Conservation (phyloP, 495 filamentous ascomycete genomes). For the Cercophora sp. region DNA sequence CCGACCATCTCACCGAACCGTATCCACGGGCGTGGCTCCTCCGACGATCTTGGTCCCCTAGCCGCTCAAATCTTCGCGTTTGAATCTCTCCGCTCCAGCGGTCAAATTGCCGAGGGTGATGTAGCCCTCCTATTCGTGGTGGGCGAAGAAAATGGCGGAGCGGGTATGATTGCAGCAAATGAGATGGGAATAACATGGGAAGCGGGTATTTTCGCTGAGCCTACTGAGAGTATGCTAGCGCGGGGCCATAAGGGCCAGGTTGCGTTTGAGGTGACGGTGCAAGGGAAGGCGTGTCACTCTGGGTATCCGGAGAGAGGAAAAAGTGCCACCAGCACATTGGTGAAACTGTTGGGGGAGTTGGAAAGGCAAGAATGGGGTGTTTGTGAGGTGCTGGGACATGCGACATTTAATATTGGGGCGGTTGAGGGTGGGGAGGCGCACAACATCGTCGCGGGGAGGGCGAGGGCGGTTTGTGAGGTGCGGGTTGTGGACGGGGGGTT, state of each 20-base stretch:
- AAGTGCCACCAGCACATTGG: constrained; percentile 68
- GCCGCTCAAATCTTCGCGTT: not conserved
- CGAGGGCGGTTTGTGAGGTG: not conserved
- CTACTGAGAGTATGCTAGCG: constrained; percentile 77
- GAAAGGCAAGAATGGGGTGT: not conserved
- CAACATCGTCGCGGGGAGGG: not conserved
- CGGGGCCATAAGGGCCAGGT: constrained; percentile 82
- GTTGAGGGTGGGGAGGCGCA: constrained; percentile 74
- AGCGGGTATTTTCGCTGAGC: constrained; percentile 82
- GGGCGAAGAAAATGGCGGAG: constrained; percentile 73
- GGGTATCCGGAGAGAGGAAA: constrained; percentile 83
- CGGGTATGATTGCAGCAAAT: constrained; percentile 62
- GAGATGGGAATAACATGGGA: constrained; percentile 15
- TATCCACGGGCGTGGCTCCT: not conserved
- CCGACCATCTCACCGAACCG: not conserved
- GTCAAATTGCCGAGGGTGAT: constrained; percentile 27
- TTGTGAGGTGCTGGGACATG: constrained; percentile 53
- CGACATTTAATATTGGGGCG: constrained; percentile 77
- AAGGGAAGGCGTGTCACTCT: constrained; percentile 75
- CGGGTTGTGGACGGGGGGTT: not conserved
- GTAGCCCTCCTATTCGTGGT: constrained; percentile 80
- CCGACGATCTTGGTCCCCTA: not conserved
- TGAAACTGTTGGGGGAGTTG: constrained; percentile 22
- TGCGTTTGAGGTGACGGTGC: constrained; percentile 56
- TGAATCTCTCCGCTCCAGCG: not conserved